Conservation (phyloP, 129 eudicot genomes). For the Saussurea involucrata region DNA sequence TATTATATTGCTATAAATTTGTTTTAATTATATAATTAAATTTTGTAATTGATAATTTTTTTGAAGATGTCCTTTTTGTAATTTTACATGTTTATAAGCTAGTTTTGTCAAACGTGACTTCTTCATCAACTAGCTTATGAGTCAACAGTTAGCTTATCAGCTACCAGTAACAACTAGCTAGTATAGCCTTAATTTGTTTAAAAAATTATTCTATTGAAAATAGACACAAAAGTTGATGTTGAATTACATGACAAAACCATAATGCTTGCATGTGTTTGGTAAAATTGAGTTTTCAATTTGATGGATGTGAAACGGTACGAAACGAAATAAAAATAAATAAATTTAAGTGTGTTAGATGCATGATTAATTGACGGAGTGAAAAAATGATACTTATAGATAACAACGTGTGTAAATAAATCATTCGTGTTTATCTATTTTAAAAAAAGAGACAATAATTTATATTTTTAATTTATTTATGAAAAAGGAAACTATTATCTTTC, state of each 20-base stretch:
- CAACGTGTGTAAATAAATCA: not conserved
- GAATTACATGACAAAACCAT: not conserved
- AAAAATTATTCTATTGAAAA: not conserved
- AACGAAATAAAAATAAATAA: too few species aligned
- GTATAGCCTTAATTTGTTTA: not conserved
- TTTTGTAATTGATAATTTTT: too few species aligned
- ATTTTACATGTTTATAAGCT: too few species aligned
- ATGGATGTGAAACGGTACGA: not conserved
- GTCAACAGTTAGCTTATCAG: too few species aligned
- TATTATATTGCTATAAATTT: too few species aligned
- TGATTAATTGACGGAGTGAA: not conserved
- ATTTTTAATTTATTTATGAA: not conserved
- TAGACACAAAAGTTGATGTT: not conserved
- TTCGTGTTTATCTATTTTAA: not conserved
- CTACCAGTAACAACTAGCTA: too few species aligned
- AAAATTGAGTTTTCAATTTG: slow-evolving; percentile 11
- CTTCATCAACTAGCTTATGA: too few species aligned
- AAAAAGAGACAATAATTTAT: not conserved
- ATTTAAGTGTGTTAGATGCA: not conserved
- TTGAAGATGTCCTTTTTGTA: too few species aligned
- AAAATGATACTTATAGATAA: not conserved
- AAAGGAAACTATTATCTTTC: not conserved
- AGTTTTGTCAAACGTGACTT: too few species aligned
- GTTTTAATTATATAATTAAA: too few species aligned
- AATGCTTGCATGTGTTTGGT: slow-evolving; percentile 24